These are phyloP conservation scores for Solioccasus polychromus DNA, from an alignment of 768 basidiomycete genomes.

Conservation along the genomic window DNA sequence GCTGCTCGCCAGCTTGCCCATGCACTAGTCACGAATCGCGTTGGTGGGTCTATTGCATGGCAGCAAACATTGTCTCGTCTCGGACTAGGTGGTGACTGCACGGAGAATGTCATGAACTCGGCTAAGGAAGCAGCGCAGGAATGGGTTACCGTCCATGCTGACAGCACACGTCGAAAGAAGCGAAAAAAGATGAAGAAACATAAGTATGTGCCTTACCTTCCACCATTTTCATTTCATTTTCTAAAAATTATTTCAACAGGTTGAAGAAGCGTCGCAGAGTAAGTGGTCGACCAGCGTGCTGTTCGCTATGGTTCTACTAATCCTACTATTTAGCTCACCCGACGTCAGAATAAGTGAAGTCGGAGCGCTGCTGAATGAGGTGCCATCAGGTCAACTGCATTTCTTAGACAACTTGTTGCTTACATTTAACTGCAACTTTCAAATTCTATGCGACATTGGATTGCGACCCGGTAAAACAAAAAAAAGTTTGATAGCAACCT, in stretches of 20 bases:
- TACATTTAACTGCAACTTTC: too few relatives aligned
- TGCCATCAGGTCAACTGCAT: background rate
- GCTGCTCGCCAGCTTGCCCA: slow-evolving; percentile 77
- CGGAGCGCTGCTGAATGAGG: background rate
- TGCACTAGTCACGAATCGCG: slow-evolving; percentile 64
- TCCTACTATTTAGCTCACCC: slow-evolving; percentile 40
- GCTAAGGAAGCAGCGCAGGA: slow-evolving; percentile 55
- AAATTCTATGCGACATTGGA: too few relatives aligned
- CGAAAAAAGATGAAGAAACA: slow-evolving; percentile 97
- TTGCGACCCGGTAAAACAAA: too few relatives aligned
- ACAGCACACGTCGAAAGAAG: slow-evolving; percentile 81
- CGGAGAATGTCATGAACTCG: slow-evolving; percentile 48
- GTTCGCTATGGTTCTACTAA: slow-evolving; percentile 15
- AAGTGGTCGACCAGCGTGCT: slow-evolving; percentile 32
- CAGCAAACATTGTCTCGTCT: slow-evolving; percentile 61
- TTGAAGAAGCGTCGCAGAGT: slow-evolving; percentile 90
- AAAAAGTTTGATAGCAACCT: background rate
- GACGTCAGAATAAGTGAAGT: slow-evolving; percentile 34
- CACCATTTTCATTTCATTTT: slow-evolving; percentile 4
- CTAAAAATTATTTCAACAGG: slow-evolving; percentile 38
- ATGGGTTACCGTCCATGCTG: slow-evolving; percentile 66
- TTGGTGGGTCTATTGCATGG: slow-evolving; percentile 65
- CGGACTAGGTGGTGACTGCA: slow-evolving; percentile 53
- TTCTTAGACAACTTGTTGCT: slow-evolving; percentile 11
- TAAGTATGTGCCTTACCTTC: slow-evolving; percentile 56